A percentile compares a stretch with the other conserved stretches of the same genome.
These are phyloP conservation scores for Chenopodium formosanum DNA, from an alignment of 148 eudicot species.

Conservation along the genomic window DNA sequence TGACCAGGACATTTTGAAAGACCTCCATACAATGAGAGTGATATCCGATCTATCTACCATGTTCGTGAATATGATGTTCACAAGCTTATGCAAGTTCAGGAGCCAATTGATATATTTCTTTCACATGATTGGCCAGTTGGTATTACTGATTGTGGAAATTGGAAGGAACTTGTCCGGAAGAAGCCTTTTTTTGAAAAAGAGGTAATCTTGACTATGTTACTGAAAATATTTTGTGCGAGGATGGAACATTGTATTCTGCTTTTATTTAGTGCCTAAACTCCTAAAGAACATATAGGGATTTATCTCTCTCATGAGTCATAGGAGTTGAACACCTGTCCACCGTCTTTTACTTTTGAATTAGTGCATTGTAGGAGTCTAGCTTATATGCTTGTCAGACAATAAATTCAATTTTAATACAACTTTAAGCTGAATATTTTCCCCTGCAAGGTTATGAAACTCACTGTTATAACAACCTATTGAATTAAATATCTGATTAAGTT, in stretches of 20 bases:
- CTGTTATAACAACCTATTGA: not conserved
- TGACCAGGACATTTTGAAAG: slow-evolving; percentile 90
- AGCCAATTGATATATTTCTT: slow-evolving; percentile 87
- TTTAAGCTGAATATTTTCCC: not conserved
- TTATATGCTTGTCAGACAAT: not conserved
- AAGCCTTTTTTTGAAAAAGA: slow-evolving; percentile 73
- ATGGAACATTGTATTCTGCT: not conserved
- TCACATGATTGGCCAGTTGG: slow-evolving; percentile 99
- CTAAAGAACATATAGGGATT: not conserved
- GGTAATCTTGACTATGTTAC: slow-evolving; percentile 37
- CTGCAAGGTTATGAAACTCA: not conserved
- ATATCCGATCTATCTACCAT: slow-evolving; percentile 85
- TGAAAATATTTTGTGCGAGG: not conserved
- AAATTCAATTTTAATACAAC: not conserved
- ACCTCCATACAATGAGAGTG: slow-evolving; percentile 70
- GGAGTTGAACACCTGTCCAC: not conserved
- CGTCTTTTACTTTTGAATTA: not conserved
- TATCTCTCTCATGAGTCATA: not conserved
- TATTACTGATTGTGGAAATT: slow-evolving; percentile 82
- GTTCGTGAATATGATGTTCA: slow-evolving; percentile 91
- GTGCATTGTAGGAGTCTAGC: not conserved
- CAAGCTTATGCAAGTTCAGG: slow-evolving; percentile 88
- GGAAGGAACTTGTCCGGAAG: slow-evolving; percentile 52
- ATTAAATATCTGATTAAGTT: not conserved
- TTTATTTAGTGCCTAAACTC: not conserved